Evolutionary conservation across 1,139 yeast species (phyloP), one percentile per base, ranked within the genome.

Genomic region (Eremothecium cymbalariae): DNA sequence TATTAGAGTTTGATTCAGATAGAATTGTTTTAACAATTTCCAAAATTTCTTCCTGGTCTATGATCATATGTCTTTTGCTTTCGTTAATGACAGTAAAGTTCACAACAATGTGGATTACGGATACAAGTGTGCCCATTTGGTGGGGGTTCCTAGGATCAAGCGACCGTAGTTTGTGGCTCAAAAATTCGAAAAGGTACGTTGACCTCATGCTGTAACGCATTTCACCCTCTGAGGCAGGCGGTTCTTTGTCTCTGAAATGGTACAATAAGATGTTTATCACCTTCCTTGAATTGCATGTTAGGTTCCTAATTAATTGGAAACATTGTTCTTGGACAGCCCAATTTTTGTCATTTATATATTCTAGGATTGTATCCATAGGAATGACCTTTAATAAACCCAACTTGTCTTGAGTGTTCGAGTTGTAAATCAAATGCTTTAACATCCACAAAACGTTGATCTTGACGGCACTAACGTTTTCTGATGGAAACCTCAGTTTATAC

Each of bases 241-340:
- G 42, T 14, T 52, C 49, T 1, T 46, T 38, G 25, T 46, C 47
- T 47, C 57, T 28, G 43, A 63, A 57, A 48, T 55, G 57, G n/a
- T 53, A 55, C 34, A 72, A 52, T 8, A 72, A 47, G 24, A 57
- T 49, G 32, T 63, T 63, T 2, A 72, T 65, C 41, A 76, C 73
- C 28, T 65, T 63, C 15, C 72, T 63, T 3, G 82, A 71, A n/a
- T 77, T 74, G 24, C 86, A 77, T 0, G 88, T 72, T 33, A 81
- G 60, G 52, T 86, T 86, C 40, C 95, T 63, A 33, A 86, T 53
- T n/a, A 83, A 70, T 45, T 77, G 84, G 52, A 85, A 74, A 11
- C 77, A 69, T 48, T 74, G 78, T 32, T 77, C 79, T 38, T 79
- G 77, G 17, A 84, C 68, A 33, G 72, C 68, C 40, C 72, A 50